phyloP scores from a whole-genome alignment of 2,329 filamentous ascomycete species.

The Pestalotiopsis sp. region DNA sequence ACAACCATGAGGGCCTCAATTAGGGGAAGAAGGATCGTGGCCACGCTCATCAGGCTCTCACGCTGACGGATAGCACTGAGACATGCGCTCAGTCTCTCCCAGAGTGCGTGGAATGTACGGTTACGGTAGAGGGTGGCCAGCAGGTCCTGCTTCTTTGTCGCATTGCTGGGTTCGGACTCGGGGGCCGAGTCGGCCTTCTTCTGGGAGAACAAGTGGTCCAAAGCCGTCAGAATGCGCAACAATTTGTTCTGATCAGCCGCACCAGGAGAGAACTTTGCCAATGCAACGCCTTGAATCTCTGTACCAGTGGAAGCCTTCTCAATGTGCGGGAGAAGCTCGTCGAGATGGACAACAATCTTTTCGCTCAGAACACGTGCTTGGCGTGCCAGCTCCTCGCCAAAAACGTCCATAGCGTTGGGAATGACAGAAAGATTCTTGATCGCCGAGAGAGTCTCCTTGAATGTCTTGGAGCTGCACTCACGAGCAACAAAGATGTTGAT shows the following conservation, averaged over 20 bases:
- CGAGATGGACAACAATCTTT: slow-evolving; percentile 81
- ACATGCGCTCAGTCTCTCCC: slow-evolving; percentile 89
- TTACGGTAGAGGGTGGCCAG: slow-evolving; percentile 89
- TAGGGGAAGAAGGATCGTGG: slow-evolving; percentile 89
- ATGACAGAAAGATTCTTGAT: slow-evolving; percentile 97
- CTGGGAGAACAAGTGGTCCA: slow-evolving; percentile 94
- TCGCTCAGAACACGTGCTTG: slow-evolving; percentile 86
- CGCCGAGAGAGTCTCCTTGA: slow-evolving; percentile 96
- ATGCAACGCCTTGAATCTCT: slow-evolving; percentile 91
- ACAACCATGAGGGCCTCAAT: slow-evolving; percentile 99
- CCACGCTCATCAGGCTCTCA: slow-evolving; percentile 95
- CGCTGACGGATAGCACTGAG: slow-evolving; percentile 85
- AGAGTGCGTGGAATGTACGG: slow-evolving; percentile 84
- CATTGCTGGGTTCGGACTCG: slow-evolving; percentile 54
- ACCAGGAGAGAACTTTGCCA: slow-evolving; percentile 93
- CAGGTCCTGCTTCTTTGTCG: slow-evolving; percentile 77
- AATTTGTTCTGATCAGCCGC: slow-evolving; percentile 97
- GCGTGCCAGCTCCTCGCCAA: slow-evolving; percentile 88
- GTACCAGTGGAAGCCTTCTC: slow-evolving; percentile 84
- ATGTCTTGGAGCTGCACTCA: slow-evolving; percentile 96
- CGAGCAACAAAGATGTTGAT: slow-evolving; percentile 95
- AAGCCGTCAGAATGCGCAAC: slow-evolving; percentile 85
- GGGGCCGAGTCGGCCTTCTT: slow-evolving; percentile 52
- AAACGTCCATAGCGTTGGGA: slow-evolving; percentile 83
- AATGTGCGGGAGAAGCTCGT: slow-evolving; percentile 84